Percentiles rank a stretch among this genome's conserved stretches.
Conservation (phyloP, 2,329 filamentous ascomycete genomes). For the Colletotrichum euphorbiae region DNA sequence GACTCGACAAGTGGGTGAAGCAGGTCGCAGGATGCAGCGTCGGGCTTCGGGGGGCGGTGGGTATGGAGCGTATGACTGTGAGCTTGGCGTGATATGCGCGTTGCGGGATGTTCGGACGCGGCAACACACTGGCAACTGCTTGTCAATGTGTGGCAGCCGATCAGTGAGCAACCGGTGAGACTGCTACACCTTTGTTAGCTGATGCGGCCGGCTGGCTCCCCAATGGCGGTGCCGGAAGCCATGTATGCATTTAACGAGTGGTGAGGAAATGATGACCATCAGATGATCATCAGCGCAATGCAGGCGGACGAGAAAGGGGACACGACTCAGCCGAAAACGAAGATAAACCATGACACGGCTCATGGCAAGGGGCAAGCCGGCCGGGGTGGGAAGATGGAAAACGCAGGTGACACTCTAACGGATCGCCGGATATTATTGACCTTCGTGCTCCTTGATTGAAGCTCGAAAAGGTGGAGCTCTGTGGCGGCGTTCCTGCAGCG, state of each 20-base stretch:
- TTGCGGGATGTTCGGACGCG: slow-evolving; percentile 17
- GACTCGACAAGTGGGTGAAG: slow-evolving; percentile 6
- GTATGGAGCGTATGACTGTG: not conserved
- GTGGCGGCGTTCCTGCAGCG: slow-evolving; percentile 11
- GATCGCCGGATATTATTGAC: slow-evolving; percentile 29
- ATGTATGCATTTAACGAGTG: slow-evolving; percentile 32
- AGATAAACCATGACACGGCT: not conserved
- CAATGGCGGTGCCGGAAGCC: slow-evolving; percentile 16
- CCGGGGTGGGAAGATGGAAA: not conserved
- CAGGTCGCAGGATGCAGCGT: slow-evolving; percentile 12
- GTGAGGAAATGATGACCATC: slow-evolving; percentile 25
- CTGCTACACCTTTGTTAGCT: not conserved
- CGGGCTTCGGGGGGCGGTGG: slow-evolving; percentile 16
- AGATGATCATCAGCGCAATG: slow-evolving; percentile 33
- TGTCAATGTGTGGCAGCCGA: not conserved
- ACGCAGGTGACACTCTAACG: slow-evolving; percentile 15
- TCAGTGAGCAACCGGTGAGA: not conserved
- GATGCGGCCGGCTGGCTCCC: not conserved
- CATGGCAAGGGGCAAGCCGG: slow-evolving; percentile 1
- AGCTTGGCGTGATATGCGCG: slow-evolving; percentile 30
- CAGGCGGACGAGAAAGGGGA: slow-evolving; percentile 12
- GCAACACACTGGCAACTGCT: not conserved
- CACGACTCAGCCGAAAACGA: slow-evolving; percentile 22
- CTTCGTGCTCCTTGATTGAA: slow-evolving; percentile 6
- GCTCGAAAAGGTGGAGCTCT: slow-evolving; percentile 12